Evolutionary conservation across 768 basidiomycete species (phyloP), one percentile per base, ranked within the genome.

Genomic region (Scleroderma citrinum): DNA sequence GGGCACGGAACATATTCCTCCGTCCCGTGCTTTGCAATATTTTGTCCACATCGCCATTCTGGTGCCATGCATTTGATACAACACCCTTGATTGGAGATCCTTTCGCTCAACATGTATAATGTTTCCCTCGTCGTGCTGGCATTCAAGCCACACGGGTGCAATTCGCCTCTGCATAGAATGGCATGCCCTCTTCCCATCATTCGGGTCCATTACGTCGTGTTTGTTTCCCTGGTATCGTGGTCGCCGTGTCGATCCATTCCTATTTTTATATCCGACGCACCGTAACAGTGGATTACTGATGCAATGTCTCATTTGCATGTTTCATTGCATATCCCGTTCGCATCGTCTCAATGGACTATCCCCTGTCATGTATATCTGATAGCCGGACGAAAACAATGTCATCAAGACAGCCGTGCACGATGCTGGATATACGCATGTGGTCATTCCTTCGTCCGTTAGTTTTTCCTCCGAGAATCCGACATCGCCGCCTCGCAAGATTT

Each of bases 401-500:
- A 63, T 98, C 46, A 98, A 97, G 65, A 56, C 87, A 56, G 89
- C 81, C 2, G 78, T 87, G 34, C 92, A 96, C 65, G 68, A 72
- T 35, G 76, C 80, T 16, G 95, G 95, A 5, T 83, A 83, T 62
- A 86, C 76, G 26, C 70, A 82, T 53, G 57, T 50, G 55, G 30
- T 56, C 20, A 2, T 52, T 14, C 34, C 50, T 7, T 58, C 56
- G 23, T 21, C 47, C 17, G 30, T 41, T 29, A 50, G n/a, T 2
- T 38, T 47, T 51, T 30, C 49, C 17, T 48, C 17, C 19, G 47
- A 31, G 12, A 23, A 32, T 16, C 12, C 30, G 20, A 13, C 30
- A 8, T 5, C 16, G 41, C n/a, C 62, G 13, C 61, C 35, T 21
- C 56, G 66, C 20, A 53, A 52, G 26, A 73, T 87, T 47, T 95